Evolutionary conservation across 192 early-diverging fungal species (phyloP).

Genomic region (Jimgerdemannia lactiflua): DNA sequence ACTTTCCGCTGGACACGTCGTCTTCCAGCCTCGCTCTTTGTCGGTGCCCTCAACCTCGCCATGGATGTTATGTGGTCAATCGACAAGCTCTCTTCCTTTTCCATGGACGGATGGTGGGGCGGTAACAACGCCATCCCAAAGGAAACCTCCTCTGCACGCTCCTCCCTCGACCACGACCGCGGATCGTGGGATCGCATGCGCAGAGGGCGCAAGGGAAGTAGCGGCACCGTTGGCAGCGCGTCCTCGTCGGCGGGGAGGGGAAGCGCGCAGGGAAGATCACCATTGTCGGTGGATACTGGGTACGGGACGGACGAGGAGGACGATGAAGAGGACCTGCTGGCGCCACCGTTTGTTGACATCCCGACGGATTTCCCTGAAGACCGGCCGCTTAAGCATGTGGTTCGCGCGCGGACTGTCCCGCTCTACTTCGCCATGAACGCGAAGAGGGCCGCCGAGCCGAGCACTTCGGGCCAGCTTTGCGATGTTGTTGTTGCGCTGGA

Average conservation of each 20-base stretch:
- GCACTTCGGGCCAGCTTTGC: slow-evolving; percentile 22
- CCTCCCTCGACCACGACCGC: neutral
- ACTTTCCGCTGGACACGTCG: slow-evolving; percentile 35
- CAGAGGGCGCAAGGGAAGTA: neutral
- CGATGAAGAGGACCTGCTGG: slow-evolving; percentile 29
- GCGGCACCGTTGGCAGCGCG: neutral
- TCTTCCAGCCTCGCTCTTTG: slow-evolving; percentile 24
- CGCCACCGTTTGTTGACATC: slow-evolving; percentile 17
- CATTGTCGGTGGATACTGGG: neutral
- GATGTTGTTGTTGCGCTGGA: slow-evolving; percentile 36
- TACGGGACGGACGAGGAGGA: neutral
- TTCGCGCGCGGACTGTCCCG: slow-evolving; percentile 26
- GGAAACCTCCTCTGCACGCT: neutral
- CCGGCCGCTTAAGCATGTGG: slow-evolving; percentile 34
- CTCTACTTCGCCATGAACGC: slow-evolving; percentile 35
- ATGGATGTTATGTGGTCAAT: slow-evolving; percentile 36
- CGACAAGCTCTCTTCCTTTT: slow-evolving; percentile 11
- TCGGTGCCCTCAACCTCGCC: slow-evolving; percentile 22
- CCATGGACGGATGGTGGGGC: neutral
- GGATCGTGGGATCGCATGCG: neutral
- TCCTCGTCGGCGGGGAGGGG: neutral
- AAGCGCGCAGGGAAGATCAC: neutral
- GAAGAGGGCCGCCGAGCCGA: slow-evolving; percentile 24
- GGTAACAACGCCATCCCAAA: neutral
- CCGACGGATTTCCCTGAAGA: slow-evolving; percentile 36